Evolutionary conservation across 805 yeast genomes (phyloP), one percentile per base, ranked within the genome.

Genomic region (Tetrapisispora fleetii): DNA sequence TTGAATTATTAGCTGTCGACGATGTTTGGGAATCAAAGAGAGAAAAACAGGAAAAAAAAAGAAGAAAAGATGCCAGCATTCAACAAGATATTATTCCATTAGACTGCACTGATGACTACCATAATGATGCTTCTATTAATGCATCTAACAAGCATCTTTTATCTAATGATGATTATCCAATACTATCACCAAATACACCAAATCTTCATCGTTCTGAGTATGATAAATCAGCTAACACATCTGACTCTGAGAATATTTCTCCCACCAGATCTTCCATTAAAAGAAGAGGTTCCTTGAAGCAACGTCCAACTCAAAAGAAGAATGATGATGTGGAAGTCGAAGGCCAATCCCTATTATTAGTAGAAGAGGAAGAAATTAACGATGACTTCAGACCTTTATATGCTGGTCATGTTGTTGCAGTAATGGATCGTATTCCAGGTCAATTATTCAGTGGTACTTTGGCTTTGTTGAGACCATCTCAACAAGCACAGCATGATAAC

Each of bases 281-380:
- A 52, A 81, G 99, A 71, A 80, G 84, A 61, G 96, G 97, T 18
- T 88, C 96, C 1, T 74, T 93, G 56, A 87, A 88, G 57, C 96
- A 90, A 67, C 79, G 99, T 59, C 97, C 99, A 35, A 85, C 95
- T 16, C 95, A 90, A 75, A 93, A 93, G 76, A 93, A 93, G 69
- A 90, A 89, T 62, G 99, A 93, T 64, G 99, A 93, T 62, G 96
- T 93, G 24, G 99, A 93, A 69, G 99, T 93, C 40, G 99, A 93
- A 67, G 99, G 99, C 40, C 99, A 93, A 68, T 85, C 95, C 2
- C 73, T 93, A 53, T 71, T 93, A 43, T 71, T 93, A 46, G 93
- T 85, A 13, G 99, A 93, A 67, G 99, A 93, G 63, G 97, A 91
- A 63, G 96, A 90, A 67, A 85, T 91, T 56, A 85, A 83, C 59